These are phyloP conservation scores for Aspergillus mulundensis DNA, from an alignment of 495 filamentous ascomycete species.

Conservation along the genomic window DNA sequence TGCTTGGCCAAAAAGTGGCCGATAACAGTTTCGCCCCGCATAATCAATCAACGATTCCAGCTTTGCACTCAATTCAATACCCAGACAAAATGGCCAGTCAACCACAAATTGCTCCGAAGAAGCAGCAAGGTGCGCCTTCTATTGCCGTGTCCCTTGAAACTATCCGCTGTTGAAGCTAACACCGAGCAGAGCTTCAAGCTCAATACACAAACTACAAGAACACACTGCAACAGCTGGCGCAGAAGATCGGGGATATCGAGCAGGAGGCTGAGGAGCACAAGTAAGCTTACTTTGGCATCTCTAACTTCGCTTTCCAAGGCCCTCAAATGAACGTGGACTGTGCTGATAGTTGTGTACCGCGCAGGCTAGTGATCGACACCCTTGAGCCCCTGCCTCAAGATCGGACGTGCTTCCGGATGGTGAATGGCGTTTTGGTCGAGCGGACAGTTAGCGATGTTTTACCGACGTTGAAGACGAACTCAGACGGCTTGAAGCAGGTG, in stretches of 20 bases:
- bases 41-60: constrained; percentile 20
- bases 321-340: constrained; percentile 7
- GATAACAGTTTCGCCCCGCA: constrained; percentile 10
- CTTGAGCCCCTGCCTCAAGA: constrained; percentile 75
- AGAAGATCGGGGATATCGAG: constrained; percentile 96
- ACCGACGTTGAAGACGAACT: constrained; percentile 88
- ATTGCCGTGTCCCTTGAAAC: background rate
- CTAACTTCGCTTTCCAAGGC: background rate
- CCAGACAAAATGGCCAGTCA: constrained; percentile 38
- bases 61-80: constrained; percentile 24
- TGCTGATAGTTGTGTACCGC: background rate
- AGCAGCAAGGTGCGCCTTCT: constrained; percentile 69
- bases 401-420: constrained; percentile 97
- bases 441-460: constrained; percentile 88
- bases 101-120: constrained; percentile 55
- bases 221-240: constrained; percentile 84
- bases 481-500: constrained; percentile 93
- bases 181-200: constrained; percentile 72
- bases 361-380: constrained; percentile 92
- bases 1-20: background rate
- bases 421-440: constrained; percentile 94
- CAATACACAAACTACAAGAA: constrained; percentile 97
- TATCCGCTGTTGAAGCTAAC: constrained; percentile 12
- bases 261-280: constrained; percentile 97
- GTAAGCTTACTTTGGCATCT: constrained; percentile 48